Evolutionary conservation across 2,329 filamentous ascomycete genomes (phyloP).

Genomic region (Botrytis paeoniae): DNA sequence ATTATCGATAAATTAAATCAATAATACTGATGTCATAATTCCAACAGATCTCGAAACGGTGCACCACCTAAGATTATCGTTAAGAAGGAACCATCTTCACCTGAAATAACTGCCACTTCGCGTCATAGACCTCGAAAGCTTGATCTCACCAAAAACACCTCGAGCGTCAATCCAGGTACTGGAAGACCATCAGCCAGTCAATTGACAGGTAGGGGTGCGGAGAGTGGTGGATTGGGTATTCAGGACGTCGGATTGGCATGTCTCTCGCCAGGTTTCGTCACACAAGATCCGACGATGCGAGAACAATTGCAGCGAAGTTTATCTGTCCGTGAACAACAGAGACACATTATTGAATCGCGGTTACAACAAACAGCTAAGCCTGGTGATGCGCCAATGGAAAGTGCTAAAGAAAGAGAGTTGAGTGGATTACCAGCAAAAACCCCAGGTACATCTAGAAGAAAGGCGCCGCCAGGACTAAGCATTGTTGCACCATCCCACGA

Average conservation of each 20-base stretch:
- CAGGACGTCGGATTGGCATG: slow-evolving; percentile 93
- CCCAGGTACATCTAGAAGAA: slow-evolving; percentile 70
- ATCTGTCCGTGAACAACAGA: slow-evolving; percentile 88
- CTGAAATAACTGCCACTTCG: slow-evolving; percentile 64
- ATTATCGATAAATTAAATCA: neutral
- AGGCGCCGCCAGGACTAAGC: slow-evolving; percentile 82
- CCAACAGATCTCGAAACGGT: slow-evolving; percentile 51
- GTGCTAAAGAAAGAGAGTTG: slow-evolving; percentile 52
- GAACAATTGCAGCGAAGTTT: slow-evolving; percentile 93
- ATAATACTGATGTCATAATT: slow-evolving; percentile 27
- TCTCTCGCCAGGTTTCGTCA: slow-evolving; percentile 91
- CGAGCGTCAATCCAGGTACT: slow-evolving; percentile 50
- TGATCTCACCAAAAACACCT: slow-evolving; percentile 68
- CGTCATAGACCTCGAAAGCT: slow-evolving; percentile 74
- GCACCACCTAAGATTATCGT: slow-evolving; percentile 77
- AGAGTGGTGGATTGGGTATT: slow-evolving; percentile 69
- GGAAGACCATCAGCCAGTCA: slow-evolving; percentile 65
- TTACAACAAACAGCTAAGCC: slow-evolving; percentile 83
- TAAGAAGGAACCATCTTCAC: slow-evolving; percentile 93
- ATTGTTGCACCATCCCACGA: slow-evolving; percentile 94
- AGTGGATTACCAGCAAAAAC: slow-evolving; percentile 56
- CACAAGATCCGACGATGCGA: slow-evolving; percentile 93
- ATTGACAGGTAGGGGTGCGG: slow-evolving; percentile 65
- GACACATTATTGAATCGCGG: slow-evolving; percentile 89
- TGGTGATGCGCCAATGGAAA: slow-evolving; percentile 61